These are phyloP conservation scores for Diaporthe vaccinii DNA, from an alignment of 2,329 filamentous ascomycete species.

Conservation along the genomic window DNA sequence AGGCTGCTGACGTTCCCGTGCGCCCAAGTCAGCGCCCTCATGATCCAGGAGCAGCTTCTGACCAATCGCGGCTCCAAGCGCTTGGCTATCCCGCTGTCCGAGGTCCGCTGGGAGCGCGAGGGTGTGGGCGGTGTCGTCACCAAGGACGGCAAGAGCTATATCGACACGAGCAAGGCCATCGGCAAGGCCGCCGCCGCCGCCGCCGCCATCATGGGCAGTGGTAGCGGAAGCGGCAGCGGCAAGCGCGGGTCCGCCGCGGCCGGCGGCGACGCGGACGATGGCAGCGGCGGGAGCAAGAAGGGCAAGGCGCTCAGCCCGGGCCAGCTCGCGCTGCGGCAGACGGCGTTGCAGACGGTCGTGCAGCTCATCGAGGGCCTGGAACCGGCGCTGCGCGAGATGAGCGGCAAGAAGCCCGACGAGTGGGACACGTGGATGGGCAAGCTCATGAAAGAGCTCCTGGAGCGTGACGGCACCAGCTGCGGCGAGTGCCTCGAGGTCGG, in stretches of 20 bases:
- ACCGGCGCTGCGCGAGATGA: constrained; percentile 83
- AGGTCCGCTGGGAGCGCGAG: constrained; percentile 89
- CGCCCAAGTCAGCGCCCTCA: constrained; percentile 79
- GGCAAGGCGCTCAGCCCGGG: constrained; percentile 72
- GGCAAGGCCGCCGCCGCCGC: constrained; percentile 51
- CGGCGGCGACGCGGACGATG: constrained; percentile 37
- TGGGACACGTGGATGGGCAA: constrained; percentile 92
- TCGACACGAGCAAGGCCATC: constrained; percentile 64
- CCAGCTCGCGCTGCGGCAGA: constrained; percentile 81
- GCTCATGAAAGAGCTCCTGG: constrained; percentile 87
- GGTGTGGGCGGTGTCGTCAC: constrained; percentile 74
- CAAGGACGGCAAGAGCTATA: constrained; percentile 71
- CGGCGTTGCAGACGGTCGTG: constrained; percentile 84
- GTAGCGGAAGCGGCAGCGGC: constrained; percentile 28
- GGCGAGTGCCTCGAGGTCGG: constrained; percentile 90
- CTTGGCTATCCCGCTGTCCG: constrained; percentile 87
- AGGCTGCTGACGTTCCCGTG: constrained; percentile 83
- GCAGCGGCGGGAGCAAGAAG: constrained; percentile 45
- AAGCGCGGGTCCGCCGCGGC: constrained; percentile 25
- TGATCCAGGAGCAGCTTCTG: constrained; percentile 83
- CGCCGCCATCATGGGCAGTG: constrained; percentile 16
- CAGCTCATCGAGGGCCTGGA: constrained; percentile 90
- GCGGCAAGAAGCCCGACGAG: constrained; percentile 89
- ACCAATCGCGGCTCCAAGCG: constrained; percentile 79
- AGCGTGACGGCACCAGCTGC: constrained; percentile 82